Conservation (phyloP, 495 filamentous ascomycete genomes). For the Lophium mytilinum region DNA sequence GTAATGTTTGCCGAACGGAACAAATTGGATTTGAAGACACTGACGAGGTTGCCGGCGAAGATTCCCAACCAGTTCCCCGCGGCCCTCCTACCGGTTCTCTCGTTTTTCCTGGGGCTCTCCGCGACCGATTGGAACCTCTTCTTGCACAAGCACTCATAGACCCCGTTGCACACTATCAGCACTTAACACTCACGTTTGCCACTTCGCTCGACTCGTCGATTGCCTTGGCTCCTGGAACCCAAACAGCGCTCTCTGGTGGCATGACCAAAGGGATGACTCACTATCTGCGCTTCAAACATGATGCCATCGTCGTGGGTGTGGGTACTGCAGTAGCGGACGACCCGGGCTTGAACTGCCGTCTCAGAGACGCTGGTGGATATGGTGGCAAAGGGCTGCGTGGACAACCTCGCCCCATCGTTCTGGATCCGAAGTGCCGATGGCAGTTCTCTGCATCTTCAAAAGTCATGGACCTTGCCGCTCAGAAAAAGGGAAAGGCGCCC, state of each 20-base stretch:
- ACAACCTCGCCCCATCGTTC: conserved; percentile 70
- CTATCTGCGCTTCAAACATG: conserved; percentile 71
- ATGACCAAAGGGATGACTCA: conserved; percentile 87
- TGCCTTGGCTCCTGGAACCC: conserved; percentile 62
- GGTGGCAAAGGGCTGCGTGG: conserved; percentile 45
- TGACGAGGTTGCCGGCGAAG: no score
- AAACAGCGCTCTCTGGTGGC: conserved; percentile 71
- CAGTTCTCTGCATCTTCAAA: conserved; percentile 48
- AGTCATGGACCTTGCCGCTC: conserved; percentile 54
- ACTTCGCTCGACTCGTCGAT: conserved; percentile 79
- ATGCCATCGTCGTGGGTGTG: conserved; percentile 77
- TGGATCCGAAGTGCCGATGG: conserved; percentile 71
- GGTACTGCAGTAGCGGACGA: conserved; percentile 80
- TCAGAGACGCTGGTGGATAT: conserved; percentile 49
- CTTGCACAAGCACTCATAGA: no score
- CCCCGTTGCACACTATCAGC: no score
- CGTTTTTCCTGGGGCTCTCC: no score
- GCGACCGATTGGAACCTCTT: no score
- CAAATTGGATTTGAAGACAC: no score
- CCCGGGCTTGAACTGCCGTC: conserved; percentile 71
- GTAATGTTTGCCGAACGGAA: no score
- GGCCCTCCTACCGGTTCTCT: no score
- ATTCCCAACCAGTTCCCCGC: no score
- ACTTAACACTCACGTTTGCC: conserved; percentile 83
- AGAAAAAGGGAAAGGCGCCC: conserved; percentile 62